These are phyloP conservation scores for Ophiocordyceps robertsii DNA, from an alignment of 2,329 filamentous ascomycete species.

Conservation along the genomic window DNA sequence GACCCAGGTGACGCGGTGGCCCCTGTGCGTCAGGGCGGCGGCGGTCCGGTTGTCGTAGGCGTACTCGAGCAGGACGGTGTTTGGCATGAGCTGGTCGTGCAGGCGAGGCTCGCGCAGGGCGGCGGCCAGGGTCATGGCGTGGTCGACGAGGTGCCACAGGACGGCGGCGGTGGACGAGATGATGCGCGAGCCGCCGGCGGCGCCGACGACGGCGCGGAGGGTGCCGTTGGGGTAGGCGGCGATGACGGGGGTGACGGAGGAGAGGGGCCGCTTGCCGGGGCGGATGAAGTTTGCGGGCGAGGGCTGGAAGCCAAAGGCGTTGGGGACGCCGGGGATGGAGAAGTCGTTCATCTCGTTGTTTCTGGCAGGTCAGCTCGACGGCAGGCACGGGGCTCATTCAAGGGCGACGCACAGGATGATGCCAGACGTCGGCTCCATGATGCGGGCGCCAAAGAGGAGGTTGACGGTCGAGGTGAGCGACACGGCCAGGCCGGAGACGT, in stretches of 20 bases:
- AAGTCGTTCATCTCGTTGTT: conserved; percentile 69
- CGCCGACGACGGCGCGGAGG: conserved; percentile 57
- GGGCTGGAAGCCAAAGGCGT: conserved; percentile 77
- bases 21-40: conserved; percentile 45
- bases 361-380: conserved; percentile 7
- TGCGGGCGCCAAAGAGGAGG: conserved; percentile 64
- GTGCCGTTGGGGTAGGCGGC: conserved; percentile 48
- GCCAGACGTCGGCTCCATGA: conserved; percentile 72
- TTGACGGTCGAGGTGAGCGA: conserved; percentile 82
- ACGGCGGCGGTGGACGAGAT: conserved; percentile 68
- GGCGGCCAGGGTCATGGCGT: conserved; percentile 39
- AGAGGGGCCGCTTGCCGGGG: conserved; percentile 69
- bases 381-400: neutral
- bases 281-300: conserved; percentile 69
- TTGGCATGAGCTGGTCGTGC: conserved; percentile 73
- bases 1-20: conserved; percentile 62
- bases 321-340: conserved; percentile 62
- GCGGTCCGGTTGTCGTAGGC: conserved; percentile 52
- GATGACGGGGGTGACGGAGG: conserved; percentile 70
- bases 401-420: conserved; percentile 51
- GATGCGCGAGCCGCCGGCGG: conserved; percentile 72
- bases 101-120: conserved; percentile 56
- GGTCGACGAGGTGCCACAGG: conserved; percentile 59
- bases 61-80: conserved; percentile 54
- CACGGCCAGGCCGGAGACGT: conserved; percentile 60